These are phyloP conservation scores for Penicillium goetzii DNA, from an alignment of 495 filamentous ascomycete genomes.

Conservation along the genomic window DNA sequence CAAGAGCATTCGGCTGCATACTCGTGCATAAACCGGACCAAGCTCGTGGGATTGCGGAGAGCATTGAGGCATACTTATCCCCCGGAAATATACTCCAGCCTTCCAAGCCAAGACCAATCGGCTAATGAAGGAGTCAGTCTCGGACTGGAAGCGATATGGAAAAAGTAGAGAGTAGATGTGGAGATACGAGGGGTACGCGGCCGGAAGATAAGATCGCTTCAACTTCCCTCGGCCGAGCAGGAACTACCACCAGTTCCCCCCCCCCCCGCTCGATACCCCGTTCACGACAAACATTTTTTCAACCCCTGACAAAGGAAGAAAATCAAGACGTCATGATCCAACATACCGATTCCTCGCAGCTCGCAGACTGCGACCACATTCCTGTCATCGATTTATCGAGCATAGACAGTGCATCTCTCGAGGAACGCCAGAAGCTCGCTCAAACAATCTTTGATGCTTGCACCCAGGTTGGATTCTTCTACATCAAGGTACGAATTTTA, in stretches of 20 bases:
- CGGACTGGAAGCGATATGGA: not conserved
- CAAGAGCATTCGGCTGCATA: too few species aligned
- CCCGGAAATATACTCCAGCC: not conserved
- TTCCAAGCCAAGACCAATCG: not conserved
- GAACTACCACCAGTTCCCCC: not conserved
- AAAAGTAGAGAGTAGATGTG: not conserved
- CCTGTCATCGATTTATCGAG: conserved; percentile 45
- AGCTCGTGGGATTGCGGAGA: not conserved
- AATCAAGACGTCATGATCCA: not conserved
- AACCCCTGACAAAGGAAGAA: not conserved
- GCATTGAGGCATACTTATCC: not conserved
- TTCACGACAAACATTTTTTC: not conserved
- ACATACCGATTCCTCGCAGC: conserved; percentile 15
- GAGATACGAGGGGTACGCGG: conserved; percentile 4
- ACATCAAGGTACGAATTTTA: conserved; percentile 42
- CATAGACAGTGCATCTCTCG: conserved; percentile 33
- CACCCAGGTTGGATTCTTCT: conserved; percentile 60
- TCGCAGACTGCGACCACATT: conserved; percentile 35
- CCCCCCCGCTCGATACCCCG: not conserved
- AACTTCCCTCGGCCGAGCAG: not conserved
- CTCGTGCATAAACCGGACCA: not conserved
- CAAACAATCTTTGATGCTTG: conserved; percentile 52
- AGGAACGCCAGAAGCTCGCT: conserved; percentile 41
- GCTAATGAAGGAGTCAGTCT: not conserved
- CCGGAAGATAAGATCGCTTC: conserved; percentile 2